Conservation (phyloP, 495 filamentous ascomycete genomes). For the Friedmanniomyces endolithicus region DNA sequence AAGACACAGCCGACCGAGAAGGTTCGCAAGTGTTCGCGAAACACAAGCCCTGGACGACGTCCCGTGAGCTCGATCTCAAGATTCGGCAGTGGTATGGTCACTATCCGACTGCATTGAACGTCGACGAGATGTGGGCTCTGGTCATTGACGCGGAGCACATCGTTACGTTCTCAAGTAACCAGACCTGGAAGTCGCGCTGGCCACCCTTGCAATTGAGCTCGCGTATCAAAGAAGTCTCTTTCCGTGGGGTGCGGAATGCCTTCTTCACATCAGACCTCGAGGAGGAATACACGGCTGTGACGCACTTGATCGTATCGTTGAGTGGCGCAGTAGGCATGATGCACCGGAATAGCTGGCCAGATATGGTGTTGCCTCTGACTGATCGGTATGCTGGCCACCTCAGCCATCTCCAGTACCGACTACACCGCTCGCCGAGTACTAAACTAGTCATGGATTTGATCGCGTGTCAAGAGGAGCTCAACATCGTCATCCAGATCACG, state of each 20-base stretch:
- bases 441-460: constrained; percentile 33
- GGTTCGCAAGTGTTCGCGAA: constrained; percentile 28
- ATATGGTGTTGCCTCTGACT: constrained; percentile 28
- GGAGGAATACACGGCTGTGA: constrained; percentile 27
- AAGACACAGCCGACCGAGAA: constrained; percentile 32
- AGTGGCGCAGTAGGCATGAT: constrained; percentile 30
- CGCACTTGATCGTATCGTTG: constrained; percentile 26
- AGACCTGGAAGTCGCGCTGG: constrained; percentile 32
- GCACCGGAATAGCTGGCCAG: constrained; percentile 30
- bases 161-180: constrained; percentile 33
- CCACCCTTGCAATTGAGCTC: constrained; percentile 29
- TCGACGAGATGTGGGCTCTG: constrained; percentile 33
- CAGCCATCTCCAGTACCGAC: constrained; percentile 30
- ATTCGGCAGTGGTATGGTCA: constrained; percentile 33
- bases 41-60: constrained; percentile 30
- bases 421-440: constrained; percentile 30
- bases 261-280: constrained; percentile 20
- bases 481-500: constrained; percentile 32
- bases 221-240: constrained; percentile 30
- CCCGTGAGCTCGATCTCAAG: constrained; percentile 30
- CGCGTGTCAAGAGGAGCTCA: constrained; percentile 32
- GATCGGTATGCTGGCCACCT: constrained; percentile 32
- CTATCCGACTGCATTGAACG: constrained; percentile 29
- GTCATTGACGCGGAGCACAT: constrained; percentile 28
- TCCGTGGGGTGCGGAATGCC: constrained; percentile 28